These are phyloP conservation scores for Isoetes engelmannii DNA, from an alignment of 83 land plant species.

Conservation along the genomic window DNA sequence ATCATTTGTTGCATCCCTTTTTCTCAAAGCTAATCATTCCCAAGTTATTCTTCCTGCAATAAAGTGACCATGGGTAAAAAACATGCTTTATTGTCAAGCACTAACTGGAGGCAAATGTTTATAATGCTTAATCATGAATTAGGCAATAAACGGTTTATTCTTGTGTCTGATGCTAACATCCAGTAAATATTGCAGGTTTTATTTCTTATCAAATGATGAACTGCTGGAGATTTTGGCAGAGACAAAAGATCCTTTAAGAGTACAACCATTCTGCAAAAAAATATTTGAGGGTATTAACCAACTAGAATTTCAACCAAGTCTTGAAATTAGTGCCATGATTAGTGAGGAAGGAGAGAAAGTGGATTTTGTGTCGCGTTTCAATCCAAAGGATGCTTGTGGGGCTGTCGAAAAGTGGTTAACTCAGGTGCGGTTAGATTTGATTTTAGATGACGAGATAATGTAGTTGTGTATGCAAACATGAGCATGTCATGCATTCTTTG, in stretches of 20 bases:
- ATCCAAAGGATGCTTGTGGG: conserved; percentile 38
- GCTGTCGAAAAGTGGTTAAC: conserved; percentile 43
- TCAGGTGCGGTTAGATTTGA: conserved; percentile 15
- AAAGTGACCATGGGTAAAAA: no score
- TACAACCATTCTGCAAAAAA: conserved; percentile 40
- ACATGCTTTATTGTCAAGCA: no score
- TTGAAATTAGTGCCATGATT: conserved; percentile 35
- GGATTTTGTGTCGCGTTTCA: conserved; percentile 21
- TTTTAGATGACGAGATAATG: no score
- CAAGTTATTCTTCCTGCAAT: no score
- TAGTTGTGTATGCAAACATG: no score
- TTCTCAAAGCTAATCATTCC: no score
- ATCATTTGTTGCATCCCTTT: not conserved
- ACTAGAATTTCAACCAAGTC: conserved; percentile 25
- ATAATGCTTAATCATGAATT: no score
- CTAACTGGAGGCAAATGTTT: no score
- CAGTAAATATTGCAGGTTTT: conserved; percentile 25
- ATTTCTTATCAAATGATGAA: conserved; percentile 40
- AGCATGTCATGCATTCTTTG: no score
- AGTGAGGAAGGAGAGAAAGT: conserved; percentile 44
- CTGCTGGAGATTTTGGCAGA: conserved; percentile 40
- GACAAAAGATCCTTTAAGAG: conserved; percentile 41
- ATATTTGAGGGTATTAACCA: conserved; percentile 39
- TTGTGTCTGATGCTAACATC: not conserved
- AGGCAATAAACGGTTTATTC: not conserved